These are phyloP conservation scores for Hypoxylon sp. DNA, from an alignment of 2,329 filamentous ascomycete species.

Conservation along the genomic window DNA sequence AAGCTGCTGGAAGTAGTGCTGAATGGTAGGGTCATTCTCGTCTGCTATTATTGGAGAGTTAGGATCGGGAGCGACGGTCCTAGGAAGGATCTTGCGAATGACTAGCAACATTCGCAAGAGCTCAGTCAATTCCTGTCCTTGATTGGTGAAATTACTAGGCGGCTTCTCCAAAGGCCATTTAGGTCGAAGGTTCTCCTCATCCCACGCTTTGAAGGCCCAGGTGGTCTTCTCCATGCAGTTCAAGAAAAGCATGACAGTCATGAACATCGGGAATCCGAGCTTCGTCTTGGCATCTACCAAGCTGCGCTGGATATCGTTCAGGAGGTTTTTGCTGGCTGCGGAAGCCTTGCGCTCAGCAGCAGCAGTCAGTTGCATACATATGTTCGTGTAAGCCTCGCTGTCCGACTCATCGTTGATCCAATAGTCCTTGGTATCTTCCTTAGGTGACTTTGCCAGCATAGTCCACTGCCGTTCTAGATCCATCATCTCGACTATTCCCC, in stretches of 20 bases:
- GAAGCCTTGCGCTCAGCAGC: constrained; percentile 74
- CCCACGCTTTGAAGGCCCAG: constrained; percentile 77
- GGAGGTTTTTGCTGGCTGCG: constrained; percentile 67
- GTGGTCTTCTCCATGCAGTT: constrained; percentile 76
- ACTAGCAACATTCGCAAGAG: constrained; percentile 71
- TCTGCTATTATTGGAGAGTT: constrained; percentile 64
- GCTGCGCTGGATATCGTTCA: constrained; percentile 71
- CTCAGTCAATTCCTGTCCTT: constrained; percentile 70
- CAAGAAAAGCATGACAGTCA: constrained; percentile 71
- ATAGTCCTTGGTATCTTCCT: constrained; percentile 56
- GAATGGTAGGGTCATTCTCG: constrained; percentile 60
- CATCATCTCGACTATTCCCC: constrained; percentile 74
- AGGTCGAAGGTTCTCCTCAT: constrained; percentile 69
- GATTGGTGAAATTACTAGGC: constrained; percentile 68
- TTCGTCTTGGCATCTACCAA: constrained; percentile 72
- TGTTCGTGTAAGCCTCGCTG: constrained; percentile 69
- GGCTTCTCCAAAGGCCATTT: constrained; percentile 72
- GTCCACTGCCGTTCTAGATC: constrained; percentile 73
- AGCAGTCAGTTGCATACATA: constrained; percentile 73
- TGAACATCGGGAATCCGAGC: constrained; percentile 71
- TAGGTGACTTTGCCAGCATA: constrained; percentile 63
- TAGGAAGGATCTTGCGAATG: constrained; percentile 71
- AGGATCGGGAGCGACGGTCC: constrained; percentile 58
- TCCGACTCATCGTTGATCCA: constrained; percentile 67
- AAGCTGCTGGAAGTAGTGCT: constrained; percentile 67